These are phyloP conservation scores for Opeltia flavorubescens DNA, from an alignment of 495 filamentous ascomycete genomes.

Conservation along the genomic window DNA sequence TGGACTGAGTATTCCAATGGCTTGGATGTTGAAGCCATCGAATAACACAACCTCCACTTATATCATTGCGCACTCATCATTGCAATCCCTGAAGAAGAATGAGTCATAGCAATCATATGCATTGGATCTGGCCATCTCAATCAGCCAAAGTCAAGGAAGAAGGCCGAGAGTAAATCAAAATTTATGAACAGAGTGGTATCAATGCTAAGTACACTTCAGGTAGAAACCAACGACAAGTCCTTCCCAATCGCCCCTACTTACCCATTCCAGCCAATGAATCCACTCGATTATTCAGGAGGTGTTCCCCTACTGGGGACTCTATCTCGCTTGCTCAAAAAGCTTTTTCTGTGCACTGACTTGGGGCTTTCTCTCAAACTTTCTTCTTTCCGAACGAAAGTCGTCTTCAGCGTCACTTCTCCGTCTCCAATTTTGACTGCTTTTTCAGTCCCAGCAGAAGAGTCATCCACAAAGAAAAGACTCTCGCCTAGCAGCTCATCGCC, in stretches of 20 bases:
- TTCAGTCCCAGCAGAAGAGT: constrained; percentile 49
- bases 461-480: constrained; percentile 74
- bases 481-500: constrained; percentile 75
- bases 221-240: constrained; percentile 5
- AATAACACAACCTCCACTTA: too few relatives aligned
- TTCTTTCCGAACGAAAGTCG: constrained; percentile 36
- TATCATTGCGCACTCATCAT: too few relatives aligned
- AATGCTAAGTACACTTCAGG: constrained; percentile 10
- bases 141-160: too few relatives aligned
- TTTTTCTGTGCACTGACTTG: constrained; percentile 29
- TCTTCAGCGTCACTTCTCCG: constrained; percentile 54
- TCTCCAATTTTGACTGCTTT: constrained; percentile 57
- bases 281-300: neutral
- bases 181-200: constrained; percentile 3
- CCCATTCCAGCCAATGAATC: constrained; percentile 3
- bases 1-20: too few relatives aligned
- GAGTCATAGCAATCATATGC: too few relatives aligned
- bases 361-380: constrained; percentile 39
- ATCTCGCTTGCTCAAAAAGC: constrained; percentile 43
- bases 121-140: too few relatives aligned
- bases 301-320: constrained; percentile 12
- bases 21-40: too few relatives aligned
- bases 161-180: neutral
- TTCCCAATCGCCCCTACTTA: neutral
- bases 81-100: too few relatives aligned